Base-by-base conservation (phyloP, 345 rosid species). In the Cardiospermum halicacabum region DNA sequence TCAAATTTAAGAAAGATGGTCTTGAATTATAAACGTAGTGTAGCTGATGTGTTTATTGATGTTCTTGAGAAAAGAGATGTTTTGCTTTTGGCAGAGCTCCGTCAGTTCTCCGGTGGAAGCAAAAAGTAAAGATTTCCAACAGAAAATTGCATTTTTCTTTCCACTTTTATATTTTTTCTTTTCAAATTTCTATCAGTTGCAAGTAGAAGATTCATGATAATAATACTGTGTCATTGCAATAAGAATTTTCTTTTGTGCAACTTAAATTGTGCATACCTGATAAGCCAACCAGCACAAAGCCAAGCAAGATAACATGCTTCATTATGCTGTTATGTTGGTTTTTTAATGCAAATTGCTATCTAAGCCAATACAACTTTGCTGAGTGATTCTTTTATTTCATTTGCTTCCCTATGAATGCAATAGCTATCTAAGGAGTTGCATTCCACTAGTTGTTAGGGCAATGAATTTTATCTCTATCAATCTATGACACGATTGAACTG, bases 71-170 rank as follows among this genome's bases (percentile, higher is more conserved):
- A 76, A 72, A 74, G 72, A 71, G 96, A 91, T 70, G 72, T 75
- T 1, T 78, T 84, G 57, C 74, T 88, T 76, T 66, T 91, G 64
- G 82, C 81, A 60, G 85, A 83, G 75, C 86, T 91, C 58, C 75
- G 79, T 68, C 65, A 30, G 51, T 80, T 88, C 78, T 71, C 84
- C 19, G 45, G 32, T 53, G 71, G 68, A 82, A 75, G 60, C 71
- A 81, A 80, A 73, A 85, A 70, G 95, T 90, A 76, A 65, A 51
- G 30, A 27, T 48, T 40, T 59, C 60, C 40, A 16, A 42, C 18
- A 9, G 48, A 42, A 28, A n/a, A 39, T 66, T 56, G 19, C 19
- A 0, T 19, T n/a, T 30, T 18, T 51, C 42, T 45, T 25, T 30
- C 57, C n/a, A n/a, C n/a, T n/a, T n/a, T n/a, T n/a, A n/a, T n/a